Percentiles rank a stretch among this genome's conserved stretches.
Conservation (phyloP, 257 asterid species). For the Solanum virginianum region DNA sequence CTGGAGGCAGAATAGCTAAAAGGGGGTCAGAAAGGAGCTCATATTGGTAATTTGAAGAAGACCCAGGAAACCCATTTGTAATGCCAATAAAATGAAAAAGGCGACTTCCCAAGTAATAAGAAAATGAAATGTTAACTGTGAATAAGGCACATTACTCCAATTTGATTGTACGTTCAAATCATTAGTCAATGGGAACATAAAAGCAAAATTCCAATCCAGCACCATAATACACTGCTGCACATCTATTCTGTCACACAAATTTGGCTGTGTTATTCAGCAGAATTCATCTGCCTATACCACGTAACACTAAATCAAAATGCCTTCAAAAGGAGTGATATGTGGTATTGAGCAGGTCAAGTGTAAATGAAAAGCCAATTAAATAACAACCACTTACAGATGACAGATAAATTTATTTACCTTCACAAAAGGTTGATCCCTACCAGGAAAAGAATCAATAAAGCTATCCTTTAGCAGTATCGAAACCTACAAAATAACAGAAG, state of each 20-base stretch:
- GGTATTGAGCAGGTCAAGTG: not conserved
- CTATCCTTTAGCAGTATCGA: slow-evolving; percentile 79
- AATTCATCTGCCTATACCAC: not conserved
- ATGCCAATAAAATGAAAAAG: not conserved
- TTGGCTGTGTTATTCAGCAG: not conserved
- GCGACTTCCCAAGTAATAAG: not conserved
- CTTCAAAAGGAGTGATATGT: not conserved
- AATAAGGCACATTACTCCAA: not conserved
- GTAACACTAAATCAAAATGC: not conserved
- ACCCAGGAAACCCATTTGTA: not conserved
- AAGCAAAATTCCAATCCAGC: not conserved
- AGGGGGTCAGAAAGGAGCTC: not conserved
- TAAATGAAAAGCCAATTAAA: not conserved
- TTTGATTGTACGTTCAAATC: not conserved
- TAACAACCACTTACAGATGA: not conserved
- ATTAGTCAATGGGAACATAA: not conserved
- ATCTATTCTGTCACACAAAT: not conserved
- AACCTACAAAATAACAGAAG: slow-evolving; percentile 40
- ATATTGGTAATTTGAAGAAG: not conserved
- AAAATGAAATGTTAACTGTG: not conserved
- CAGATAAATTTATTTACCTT: slow-evolving; percentile 36
- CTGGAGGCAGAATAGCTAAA: not conserved
- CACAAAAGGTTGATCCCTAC: slow-evolving; percentile 51
- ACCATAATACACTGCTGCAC: not conserved
- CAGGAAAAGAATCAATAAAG: slow-evolving; percentile 64